Evolutionary conservation across 2,329 filamentous ascomycete species (phyloP), one percentile per base, ranked within the genome.

Genomic region (Trichoderma semiorbis): DNA sequence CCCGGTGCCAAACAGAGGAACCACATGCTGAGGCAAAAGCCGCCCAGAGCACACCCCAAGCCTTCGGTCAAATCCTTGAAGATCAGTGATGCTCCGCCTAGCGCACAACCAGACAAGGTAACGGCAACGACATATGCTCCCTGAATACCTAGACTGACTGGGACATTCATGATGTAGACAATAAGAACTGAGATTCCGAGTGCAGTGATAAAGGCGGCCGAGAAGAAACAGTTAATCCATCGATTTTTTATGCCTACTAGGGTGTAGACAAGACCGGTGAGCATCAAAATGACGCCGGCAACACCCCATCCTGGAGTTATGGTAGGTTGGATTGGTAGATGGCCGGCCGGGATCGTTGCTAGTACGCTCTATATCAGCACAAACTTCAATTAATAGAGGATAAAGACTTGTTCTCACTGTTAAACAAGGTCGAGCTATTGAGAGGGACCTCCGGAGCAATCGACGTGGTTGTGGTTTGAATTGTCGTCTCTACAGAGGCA

Each of bases 1-100:
- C 94, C 95, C 0, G 90, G 85, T 70, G 90, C 91, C 57, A 98
- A 82, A 28, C 91, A 91, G 60, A 98, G 85, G 66, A 98, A 85
- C 95, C 95, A 98, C 94, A 97, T 97, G 78, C 91, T 90, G 8
- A 96, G 79, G 74, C 91, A 94, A 79, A 96, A 97, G 0, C 94
- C 94, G 30, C 94, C 94, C 0, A 97, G 84, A n/a, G 95, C 84
- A 78, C 93, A 97, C 2, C 92, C 93, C n/a, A 97, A 83, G 7
- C 88, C 86, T 70, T 94, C 92, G 0, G 93, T 94, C 58, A 97
- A 85, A 76, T 98, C 94, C 71, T 90, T 88, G 82, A 98, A 97
- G 12, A 97, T 85, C 10, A 94, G 85, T 0, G 94, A 89, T 3
- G 91, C 83, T 14, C 86, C 92, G 18, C 95, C 95, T 24, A 97